Base-by-base conservation (phyloP, 176 grass and related monocot species). In the Microstegium vimineum region DNA sequence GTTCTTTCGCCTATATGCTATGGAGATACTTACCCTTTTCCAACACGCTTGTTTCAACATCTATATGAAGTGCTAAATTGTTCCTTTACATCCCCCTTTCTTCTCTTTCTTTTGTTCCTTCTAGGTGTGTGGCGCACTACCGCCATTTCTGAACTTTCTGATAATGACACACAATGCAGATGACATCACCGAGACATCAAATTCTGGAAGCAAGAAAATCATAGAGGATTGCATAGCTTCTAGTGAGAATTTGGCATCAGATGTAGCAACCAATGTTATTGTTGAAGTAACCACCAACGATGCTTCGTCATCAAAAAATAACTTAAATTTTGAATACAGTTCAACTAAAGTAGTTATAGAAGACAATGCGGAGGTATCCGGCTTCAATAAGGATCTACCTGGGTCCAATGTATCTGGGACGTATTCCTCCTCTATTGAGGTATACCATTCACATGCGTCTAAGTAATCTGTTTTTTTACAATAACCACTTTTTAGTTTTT, bases 371-470 rank as follows among this genome's bases (percentile, higher is more conserved):
- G 57, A 78, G 72, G 18, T 62, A 66, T 67, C 13, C 43, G n/a
- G 23, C 36, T 72, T 40, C 20, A 90, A 72, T 47, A 66, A 81
- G 70, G 52, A 74, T 66, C 41, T 33, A 72, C 64, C 72, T 36
- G 66, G 46, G 15, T 61, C 33, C 32, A 28, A 78, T 26, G 4
- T 77, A 38, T 61, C 72, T 5, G 43, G 71, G 43, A 85, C 31
- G 28, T 33, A 64, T 82, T 76, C 77, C 25, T 81, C 75, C 56
- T 87, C 77, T 71, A 8, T 87, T 40, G 78, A 93, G 82, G 91
- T 93, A 85, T 78, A 23, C 47, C 47, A 49, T 36, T 22, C 18
- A 8, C 25, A 79, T 40, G 16, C 6, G 14, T 79, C 23, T 25
- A 46, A 36, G 51, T 41, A 64, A 43, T 85, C 77, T 37, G 10